Percentiles rank a stretch among this genome's conserved stretches.
Evolutionary conservation across 2,329 filamentous ascomycete species (phyloP).

Genomic region (Scedosporium minutisporum): DNA sequence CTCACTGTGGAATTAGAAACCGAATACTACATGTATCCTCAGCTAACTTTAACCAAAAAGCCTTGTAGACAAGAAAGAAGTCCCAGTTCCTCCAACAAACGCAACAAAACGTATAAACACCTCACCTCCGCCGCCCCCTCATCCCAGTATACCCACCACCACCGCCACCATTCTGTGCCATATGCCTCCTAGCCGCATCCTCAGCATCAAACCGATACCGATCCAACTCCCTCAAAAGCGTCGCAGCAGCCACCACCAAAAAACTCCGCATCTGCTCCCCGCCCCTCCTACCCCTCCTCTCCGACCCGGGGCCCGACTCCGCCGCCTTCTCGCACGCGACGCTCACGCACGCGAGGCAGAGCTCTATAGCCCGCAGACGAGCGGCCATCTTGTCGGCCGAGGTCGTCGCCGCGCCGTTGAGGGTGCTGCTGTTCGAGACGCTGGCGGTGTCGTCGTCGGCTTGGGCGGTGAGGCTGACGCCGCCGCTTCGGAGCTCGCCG

Average conservation of each 20-base stretch:
- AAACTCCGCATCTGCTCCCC: conserved; percentile 2
- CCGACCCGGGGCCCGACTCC: background rate
- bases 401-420: background rate
- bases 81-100: too few relatives aligned
- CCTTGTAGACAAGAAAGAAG: too few relatives aligned
- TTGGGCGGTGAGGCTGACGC: background rate
- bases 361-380: background rate
- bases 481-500: conserved; percentile 20
- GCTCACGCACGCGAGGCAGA: conserved; percentile 4
- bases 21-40: too few relatives aligned
- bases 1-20: too few relatives aligned
- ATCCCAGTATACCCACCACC: background rate
- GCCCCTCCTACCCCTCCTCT: background rate
- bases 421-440: background rate
- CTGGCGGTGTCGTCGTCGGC: background rate
- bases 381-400: background rate
- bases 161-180: background rate
- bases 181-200: background rate
- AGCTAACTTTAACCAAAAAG: too few relatives aligned
- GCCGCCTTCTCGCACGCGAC: background rate
- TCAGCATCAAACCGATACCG: background rate
- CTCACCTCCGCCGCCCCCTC: background rate
- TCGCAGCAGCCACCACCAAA: background rate
- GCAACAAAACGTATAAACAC: background rate
- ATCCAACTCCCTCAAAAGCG: conserved; percentile 1